A percentile compares a stretch with the other conserved stretches of the same genome.
These are phyloP conservation scores for Ambrosia artemisiifolia DNA, from an alignment of 129 eudicot genomes.

Conservation along the genomic window DNA sequence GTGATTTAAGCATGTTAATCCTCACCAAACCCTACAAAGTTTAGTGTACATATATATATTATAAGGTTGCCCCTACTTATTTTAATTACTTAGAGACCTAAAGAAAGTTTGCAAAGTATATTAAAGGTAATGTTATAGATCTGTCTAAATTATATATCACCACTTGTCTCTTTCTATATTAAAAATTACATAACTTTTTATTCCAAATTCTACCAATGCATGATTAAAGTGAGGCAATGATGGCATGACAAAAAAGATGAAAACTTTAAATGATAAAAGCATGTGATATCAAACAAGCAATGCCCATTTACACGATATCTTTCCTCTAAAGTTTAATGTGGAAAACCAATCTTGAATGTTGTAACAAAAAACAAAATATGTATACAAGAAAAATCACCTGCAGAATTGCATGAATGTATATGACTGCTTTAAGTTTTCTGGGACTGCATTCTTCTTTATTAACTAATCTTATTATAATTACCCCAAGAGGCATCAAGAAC, in stretches of 20 bases:
- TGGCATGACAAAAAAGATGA: conserved; percentile 21
- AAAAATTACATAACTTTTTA: not conserved
- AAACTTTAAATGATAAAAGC: conserved; percentile 36
- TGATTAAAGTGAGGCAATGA: conserved; percentile 46
- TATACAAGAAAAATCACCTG: conserved; percentile 40
- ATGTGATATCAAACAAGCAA: conserved; percentile 28
- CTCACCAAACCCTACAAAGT: conserved; percentile 1
- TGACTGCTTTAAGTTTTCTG: conserved; percentile 40
- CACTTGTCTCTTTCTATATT: conserved; percentile 19
- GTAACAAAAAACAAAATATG: not conserved
- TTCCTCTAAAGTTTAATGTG: conserved; percentile 1
- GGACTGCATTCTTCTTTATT: conserved; percentile 38
- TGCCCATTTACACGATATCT: conserved; percentile 9
- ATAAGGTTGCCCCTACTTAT: not conserved
- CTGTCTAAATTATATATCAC: conserved; percentile 18
- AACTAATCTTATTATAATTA: conserved; percentile 48
- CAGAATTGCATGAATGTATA: conserved; percentile 42
- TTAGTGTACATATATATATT: not conserved
- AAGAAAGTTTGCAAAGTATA: not conserved
- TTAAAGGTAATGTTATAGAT: conserved; percentile 20
- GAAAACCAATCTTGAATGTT: conserved; percentile 7
- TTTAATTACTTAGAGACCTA: not conserved
- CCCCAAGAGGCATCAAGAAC: conserved; percentile 63
- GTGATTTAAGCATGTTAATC: not conserved
- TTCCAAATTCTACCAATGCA: conserved; percentile 21